phyloP scores from a whole-genome alignment of 2,329 filamentous ascomycete species.

The Rhynchosporium secalis region DNA sequence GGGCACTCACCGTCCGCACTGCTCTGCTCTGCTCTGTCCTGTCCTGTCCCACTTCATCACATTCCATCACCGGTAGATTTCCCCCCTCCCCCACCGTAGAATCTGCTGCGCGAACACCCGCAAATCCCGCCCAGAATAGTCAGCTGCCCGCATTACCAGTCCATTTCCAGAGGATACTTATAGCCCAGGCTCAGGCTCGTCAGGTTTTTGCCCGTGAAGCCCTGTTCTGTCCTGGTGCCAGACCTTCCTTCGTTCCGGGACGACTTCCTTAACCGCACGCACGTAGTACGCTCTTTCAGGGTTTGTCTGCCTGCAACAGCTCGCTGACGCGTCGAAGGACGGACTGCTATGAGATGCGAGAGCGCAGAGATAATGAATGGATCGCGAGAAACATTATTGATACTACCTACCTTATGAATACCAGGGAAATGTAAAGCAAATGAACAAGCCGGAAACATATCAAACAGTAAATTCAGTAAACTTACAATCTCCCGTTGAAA shows the following conservation, averaged over 20 bases:
- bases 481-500: neutral
- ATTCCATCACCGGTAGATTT: neutral
- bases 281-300: conserved; percentile 13
- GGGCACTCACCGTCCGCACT: conserved; percentile 4
- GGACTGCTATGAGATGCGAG: neutral
- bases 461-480: neutral
- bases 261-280: conserved; percentile 11
- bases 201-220: neutral
- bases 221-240: neutral
- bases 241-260: conserved; percentile 7
- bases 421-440: neutral
- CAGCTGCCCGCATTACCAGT: neutral
- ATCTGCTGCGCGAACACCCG: neutral
- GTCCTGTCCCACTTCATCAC: conserved; percentile 1
- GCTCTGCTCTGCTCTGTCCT: neutral
- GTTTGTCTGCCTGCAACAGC: neutral
- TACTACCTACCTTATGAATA: neutral
- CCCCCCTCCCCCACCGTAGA: conserved; percentile 8
- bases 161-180: neutral
- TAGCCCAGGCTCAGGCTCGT: neutral
- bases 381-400: neutral
- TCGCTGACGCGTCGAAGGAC: neutral
- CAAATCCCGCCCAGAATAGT: neutral
- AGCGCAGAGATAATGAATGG: neutral
- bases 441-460: neutral